Percentiles rank a stretch among this genome's conserved stretches.
Evolutionary conservation across 164 flowering plant genomes (phyloP).

Genomic region (Tetrastigma voinierianum): DNA sequence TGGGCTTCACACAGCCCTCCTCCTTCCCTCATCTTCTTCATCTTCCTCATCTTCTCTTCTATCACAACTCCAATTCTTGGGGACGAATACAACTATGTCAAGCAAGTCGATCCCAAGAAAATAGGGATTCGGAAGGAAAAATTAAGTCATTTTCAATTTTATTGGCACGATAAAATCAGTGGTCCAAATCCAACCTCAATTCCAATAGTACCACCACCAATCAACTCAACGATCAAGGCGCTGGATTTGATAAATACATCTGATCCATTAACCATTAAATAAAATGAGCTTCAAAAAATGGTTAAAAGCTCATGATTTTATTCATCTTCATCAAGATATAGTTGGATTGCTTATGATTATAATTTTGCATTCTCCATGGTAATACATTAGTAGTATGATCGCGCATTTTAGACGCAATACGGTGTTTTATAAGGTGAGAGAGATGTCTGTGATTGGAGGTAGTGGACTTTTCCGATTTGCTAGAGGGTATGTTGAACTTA

Average conservation of each 20-base stretch:
- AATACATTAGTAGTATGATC: slow-evolving; percentile 28
- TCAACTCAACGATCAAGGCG: too few species aligned
- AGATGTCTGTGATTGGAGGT: slow-evolving; percentile 40
- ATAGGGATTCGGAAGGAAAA: slow-evolving; percentile 11
- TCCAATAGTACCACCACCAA: too few species aligned
- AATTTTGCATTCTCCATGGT: slow-evolving; percentile 33
- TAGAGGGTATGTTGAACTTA: too few species aligned
- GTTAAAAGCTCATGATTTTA: slow-evolving; percentile 37
- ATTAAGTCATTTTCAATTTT: slow-evolving; percentile 27
- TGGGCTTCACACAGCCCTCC: too few species aligned
- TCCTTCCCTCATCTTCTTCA: background rate
- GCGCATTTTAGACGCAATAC: slow-evolving; percentile 32
- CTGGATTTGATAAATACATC: slow-evolving; percentile 23
- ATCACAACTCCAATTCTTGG: too few species aligned
- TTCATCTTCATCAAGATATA: slow-evolving; percentile 17
- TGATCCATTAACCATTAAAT: slow-evolving; percentile 27
- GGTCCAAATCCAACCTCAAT: too few species aligned
- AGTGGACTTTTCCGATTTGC: slow-evolving; percentile 29
- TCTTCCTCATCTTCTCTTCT: too few species aligned
- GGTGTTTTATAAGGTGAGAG: slow-evolving; percentile 23
- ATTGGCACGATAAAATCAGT: too few species aligned
- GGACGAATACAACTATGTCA: too few species aligned
- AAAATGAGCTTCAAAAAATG: slow-evolving; percentile 19
- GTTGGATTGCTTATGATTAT: slow-evolving; percentile 29
- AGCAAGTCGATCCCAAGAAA: too few species aligned